These are phyloP conservation scores for Tuber brumale DNA, from an alignment of 495 filamentous ascomycete genomes.

Conservation along the genomic window DNA sequence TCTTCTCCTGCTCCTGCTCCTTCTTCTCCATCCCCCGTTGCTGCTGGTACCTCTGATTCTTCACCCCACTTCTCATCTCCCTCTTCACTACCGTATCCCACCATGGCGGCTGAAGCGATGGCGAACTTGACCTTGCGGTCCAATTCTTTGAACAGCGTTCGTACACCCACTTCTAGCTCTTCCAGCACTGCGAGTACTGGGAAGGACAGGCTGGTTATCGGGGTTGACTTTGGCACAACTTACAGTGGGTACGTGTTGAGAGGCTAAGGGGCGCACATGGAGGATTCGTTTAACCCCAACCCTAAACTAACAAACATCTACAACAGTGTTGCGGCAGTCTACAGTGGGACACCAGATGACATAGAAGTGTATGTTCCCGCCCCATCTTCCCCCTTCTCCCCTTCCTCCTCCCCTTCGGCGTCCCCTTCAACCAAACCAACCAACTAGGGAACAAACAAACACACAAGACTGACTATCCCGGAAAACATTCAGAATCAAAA, in stretches of 20 bases:
- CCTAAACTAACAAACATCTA: not conserved
- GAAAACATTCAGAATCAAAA: constrained; percentile 49
- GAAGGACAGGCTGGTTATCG: constrained; percentile 48
- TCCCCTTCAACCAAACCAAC: not conserved
- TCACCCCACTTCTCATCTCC: not conserved
- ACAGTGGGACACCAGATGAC: constrained; percentile 67
- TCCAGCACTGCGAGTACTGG: constrained; percentile 14
- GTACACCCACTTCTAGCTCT: constrained; percentile 12
- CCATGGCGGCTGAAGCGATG: constrained; percentile 22
- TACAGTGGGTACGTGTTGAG: constrained; percentile 44
- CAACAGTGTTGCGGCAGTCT: constrained; percentile 62
- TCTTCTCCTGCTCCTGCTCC: not conserved
- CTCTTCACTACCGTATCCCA: not conserved
- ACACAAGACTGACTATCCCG: not conserved
- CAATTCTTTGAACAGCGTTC: constrained; percentile 8
- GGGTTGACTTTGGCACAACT: constrained; percentile 63
- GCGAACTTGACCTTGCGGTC: constrained; percentile 16
- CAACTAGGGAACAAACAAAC: not conserved
- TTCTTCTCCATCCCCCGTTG: not conserved
- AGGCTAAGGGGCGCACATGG: not conserved
- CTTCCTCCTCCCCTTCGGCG: not conserved
- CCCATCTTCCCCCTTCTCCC: not conserved
- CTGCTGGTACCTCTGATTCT: not conserved
- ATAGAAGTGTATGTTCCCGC: constrained; percentile 29
- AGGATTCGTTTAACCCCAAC: not conserved